These are phyloP conservation scores for Mimosa pudica DNA, from an alignment of 306 rosid species.

Conservation along the genomic window DNA sequence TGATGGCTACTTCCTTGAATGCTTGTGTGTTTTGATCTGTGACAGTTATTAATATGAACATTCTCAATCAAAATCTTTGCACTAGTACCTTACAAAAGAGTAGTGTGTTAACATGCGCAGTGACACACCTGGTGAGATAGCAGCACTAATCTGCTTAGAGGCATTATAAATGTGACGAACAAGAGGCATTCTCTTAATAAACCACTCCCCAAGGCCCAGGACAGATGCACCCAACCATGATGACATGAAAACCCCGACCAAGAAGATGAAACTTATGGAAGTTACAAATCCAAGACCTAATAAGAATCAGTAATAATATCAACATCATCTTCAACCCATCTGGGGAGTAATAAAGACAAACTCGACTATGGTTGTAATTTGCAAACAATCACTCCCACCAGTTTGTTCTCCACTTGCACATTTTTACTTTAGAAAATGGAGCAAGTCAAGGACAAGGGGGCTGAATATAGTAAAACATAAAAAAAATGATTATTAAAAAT, in stretches of 20 bases:
- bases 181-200: slow-evolving; percentile 89
- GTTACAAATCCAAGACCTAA: slow-evolving; percentile 91
- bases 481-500: neutral
- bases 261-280: slow-evolving; percentile 82
- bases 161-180: slow-evolving; percentile 91
- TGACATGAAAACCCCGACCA: slow-evolving; percentile 95
- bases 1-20: slow-evolving; percentile 93
- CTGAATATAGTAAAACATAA: neutral
- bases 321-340: neutral
- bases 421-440: neutral
- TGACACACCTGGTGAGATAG: slow-evolving; percentile 89
- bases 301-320: slow-evolving; percentile 27
- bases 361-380: neutral
- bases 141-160: slow-evolving; percentile 92
- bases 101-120: slow-evolving; percentile 34
- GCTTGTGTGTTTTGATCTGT: slow-evolving; percentile 91
- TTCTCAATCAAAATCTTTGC: neutral
- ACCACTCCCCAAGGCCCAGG: slow-evolving; percentile 91
- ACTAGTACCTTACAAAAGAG: neutral
- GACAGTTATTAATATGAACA: slow-evolving; percentile 10
- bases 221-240: slow-evolving; percentile 98
- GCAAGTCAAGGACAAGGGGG: neutral
- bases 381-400: slow-evolving; percentile 26
- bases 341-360: neutral
- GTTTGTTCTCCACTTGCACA: neutral